Base-by-base conservation (phyloP, 2,329 filamentous ascomycete genomes). In the Xylariaceae sp. region DNA sequence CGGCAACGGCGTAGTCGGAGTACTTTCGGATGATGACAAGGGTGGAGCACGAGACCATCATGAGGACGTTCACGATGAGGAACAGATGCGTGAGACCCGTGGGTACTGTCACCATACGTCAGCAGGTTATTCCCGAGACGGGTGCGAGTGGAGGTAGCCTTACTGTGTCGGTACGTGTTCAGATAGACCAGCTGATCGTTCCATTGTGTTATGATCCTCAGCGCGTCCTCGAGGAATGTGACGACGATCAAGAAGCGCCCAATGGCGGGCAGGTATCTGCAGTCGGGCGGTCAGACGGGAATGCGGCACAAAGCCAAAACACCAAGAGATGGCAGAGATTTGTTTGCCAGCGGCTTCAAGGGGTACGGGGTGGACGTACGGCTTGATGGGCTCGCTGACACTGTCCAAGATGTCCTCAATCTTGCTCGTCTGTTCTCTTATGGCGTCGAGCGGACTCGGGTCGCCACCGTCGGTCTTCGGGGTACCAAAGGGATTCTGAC, bases 171-270 rank as follows among this genome's bases (percentile, higher is more conserved):
- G 71, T 93, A 96, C 52, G 94, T 85, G 59, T 83, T 80, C 35
- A 98, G 78, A 61, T 96, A 98, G 40, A 84, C 70, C 40, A 98
- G 75, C 70, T 98, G 92, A 59, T 96, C 92, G 57, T 60, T 79
- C 89, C 92, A 98, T 78, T 98, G 92, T 49, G 92, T 98, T 51
- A 96, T 70, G 63, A 98, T 98, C 58, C 92, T 79, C 43, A 98
- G 70, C 31, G 89, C 87, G 68, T 98, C 92, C 64, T 98, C 92
- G 50, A 98, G 72, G 67, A 98, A 98, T 42, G 92, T 98, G 34
- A 96, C 92, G 36, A 98, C 92, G 51, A 98, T 98, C 49, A 98
- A 66, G 64, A 96, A 96, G 48, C 92, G 86, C 47, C 92, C 92
- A 67, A 98, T 90, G 46, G 86, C 87, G 38, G 92, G 92, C 28